A percentile compares a stretch with the other conserved stretches of the same genome.
phyloP scores from a whole-genome alignment of 495 filamentous ascomycete species.

The Achaetomiella virescens region DNA sequence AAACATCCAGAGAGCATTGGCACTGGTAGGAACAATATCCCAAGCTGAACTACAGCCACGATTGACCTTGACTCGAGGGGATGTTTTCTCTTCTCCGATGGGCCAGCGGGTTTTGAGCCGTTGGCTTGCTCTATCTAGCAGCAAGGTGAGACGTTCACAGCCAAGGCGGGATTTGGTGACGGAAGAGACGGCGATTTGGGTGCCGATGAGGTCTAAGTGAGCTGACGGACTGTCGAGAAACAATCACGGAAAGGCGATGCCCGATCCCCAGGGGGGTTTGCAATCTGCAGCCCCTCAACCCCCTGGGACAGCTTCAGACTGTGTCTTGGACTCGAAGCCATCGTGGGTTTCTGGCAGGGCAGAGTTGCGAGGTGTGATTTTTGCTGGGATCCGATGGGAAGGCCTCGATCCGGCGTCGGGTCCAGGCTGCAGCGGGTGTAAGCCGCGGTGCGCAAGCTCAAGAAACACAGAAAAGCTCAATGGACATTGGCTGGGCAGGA shows the following conservation, averaged over 20 bases:
- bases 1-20: too few relatives aligned
- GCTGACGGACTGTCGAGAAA: too few relatives aligned
- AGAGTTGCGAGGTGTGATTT: not conserved
- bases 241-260: too few relatives aligned
- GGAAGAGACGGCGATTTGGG: not conserved
- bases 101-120: too few relatives aligned
- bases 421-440: constrained; percentile 5
- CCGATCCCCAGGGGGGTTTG: too few relatives aligned
- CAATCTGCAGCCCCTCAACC: not conserved
- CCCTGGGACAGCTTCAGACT: not conserved
- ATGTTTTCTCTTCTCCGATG: too few relatives aligned
- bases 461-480: not conserved
- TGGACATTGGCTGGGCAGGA: constrained; percentile 4
- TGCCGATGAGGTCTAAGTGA: not conserved
- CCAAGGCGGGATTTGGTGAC: not conserved
- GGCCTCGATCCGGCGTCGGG: constrained; percentile 20
- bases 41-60: too few relatives aligned
- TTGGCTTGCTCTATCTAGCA: too few relatives aligned
- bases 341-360: not conserved
- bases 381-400: constrained; percentile 17
- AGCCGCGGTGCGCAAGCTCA: not conserved
- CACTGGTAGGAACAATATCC: too few relatives aligned
- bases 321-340: too few relatives aligned
- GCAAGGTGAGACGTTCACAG: too few relatives aligned
- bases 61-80: too few relatives aligned